A percentile compares a stretch with the other conserved stretches of the same genome.
Evolutionary conservation across 169 alveolate genomes (phyloP).

Genomic region (Nephromyces sp.): DNA sequence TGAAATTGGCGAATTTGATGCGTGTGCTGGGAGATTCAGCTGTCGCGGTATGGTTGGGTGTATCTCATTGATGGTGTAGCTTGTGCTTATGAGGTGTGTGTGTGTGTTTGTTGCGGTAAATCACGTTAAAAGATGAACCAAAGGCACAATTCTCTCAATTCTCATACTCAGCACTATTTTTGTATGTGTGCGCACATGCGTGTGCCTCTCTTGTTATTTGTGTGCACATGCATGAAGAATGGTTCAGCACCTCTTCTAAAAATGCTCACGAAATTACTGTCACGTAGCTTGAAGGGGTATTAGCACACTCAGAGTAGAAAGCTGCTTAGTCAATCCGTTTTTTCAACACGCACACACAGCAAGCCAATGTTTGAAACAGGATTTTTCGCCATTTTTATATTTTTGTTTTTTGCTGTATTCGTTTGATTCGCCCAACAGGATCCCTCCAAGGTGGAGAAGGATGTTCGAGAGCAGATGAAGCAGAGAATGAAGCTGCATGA

Average conservation of each 20-base stretch:
- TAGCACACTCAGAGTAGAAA: not conserved
- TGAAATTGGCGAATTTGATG: slow-evolving; percentile 71
- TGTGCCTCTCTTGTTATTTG: not conserved
- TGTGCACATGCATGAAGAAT: too few relatives aligned
- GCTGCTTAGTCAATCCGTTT: not conserved
- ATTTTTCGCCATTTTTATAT: not conserved
- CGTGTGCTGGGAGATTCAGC: slow-evolving; percentile 62
- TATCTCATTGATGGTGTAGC: not conserved
- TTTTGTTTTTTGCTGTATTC: not conserved
- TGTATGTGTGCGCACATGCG: not conserved
- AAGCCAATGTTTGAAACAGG: not conserved
- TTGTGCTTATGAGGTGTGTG: not conserved
- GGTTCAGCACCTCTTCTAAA: not conserved
- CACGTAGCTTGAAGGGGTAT: not conserved
- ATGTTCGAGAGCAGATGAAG: slow-evolving; percentile 70
- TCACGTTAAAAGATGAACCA: not conserved
- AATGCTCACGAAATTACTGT: not conserved
- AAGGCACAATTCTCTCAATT: not conserved
- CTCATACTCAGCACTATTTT: not conserved
- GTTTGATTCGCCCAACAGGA: slow-evolving; percentile 21
- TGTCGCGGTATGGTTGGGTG: slow-evolving; percentile 38
- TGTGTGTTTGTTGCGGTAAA: not conserved
- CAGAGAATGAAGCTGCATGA: slow-evolving; percentile 69
- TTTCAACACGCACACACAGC: not conserved
- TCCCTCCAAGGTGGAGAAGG: slow-evolving; percentile 70